Evolutionary conservation across 2,329 filamentous ascomycete species (phyloP), one percentile per base, ranked within the genome.

Genomic region (Ustulina deusta): DNA sequence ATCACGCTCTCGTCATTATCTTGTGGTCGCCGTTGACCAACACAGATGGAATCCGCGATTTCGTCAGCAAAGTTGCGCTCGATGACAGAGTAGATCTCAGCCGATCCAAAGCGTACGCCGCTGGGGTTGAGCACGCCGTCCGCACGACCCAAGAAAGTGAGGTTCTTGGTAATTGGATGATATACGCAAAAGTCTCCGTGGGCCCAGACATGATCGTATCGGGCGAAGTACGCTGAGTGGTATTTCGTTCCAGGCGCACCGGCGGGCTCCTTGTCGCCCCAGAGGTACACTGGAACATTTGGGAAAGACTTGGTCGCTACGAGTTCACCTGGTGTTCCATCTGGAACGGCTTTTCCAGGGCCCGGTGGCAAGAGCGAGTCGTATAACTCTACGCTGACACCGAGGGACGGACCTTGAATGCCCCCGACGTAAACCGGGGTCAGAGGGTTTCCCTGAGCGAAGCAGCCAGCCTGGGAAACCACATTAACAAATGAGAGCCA

Each of bases 41-140:
- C 92, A 64, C 92, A 95, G 32, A 96, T 84, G n/a, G 89, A 90
- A 75, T 96, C 93, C 3, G 84, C 83, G 3, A 96, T 81, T 57
- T 84, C 81, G 17, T 86, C 83, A 0, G 87, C 81, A 69, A 95
- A 94, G 62, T 86, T 82, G 27, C 84, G 81, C 79, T 93, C 91
- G 3, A 94, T 79, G 0, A 94, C 90, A 13, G 85, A 86, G 78
- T 96, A 97, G 38, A 96, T 91, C 78, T 96, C 93, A 0, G 91
- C 89, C 4, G 89, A 91, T 0, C 93, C 93, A 74, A 96, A 97
- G 0, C 93, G 85, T 11, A 96, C 89, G 0, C 93, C 93, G 6
- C 86, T 89, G 0, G 93, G 93, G 75, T 96, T 96, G 59, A 96
- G 80, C 1, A 96, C 92, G 13, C 92, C 93, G 74, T 96, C 93